phyloP scores from a whole-genome alignment of 2,329 filamentous ascomycete genomes.

The Mariannaea sp. region DNA sequence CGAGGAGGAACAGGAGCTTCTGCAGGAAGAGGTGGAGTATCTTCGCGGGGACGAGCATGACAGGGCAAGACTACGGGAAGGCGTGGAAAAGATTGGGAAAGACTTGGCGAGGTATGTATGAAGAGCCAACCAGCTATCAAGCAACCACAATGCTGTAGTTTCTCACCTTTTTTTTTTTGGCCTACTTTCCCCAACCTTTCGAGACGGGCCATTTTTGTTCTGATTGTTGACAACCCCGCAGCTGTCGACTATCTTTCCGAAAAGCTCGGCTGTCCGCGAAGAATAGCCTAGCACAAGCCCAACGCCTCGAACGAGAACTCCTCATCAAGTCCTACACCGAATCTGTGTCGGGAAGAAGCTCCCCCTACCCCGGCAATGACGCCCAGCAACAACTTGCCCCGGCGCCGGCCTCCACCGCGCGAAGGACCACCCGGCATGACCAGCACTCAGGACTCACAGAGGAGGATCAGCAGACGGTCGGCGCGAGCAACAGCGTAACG shows the following conservation, averaged over 20 bases:
- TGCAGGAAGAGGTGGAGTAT: constrained; percentile 79
- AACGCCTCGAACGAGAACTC: constrained; percentile 75
- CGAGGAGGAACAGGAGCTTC: constrained; percentile 81
- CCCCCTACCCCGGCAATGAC: constrained; percentile 36
- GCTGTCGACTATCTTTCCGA: constrained; percentile 71
- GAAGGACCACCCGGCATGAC: constrained; percentile 42
- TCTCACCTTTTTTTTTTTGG: no score
- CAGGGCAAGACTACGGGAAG: constrained; percentile 67
- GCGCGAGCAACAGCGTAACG: constrained; percentile 83
- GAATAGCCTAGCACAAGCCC: constrained; percentile 72
- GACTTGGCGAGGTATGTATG: constrained; percentile 71
- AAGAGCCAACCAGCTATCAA: no score
- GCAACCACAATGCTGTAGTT: no score
- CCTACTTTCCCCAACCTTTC: no score
- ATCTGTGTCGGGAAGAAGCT: constrained; percentile 43
- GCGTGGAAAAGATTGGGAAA: constrained; percentile 67
- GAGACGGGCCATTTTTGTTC: no score
- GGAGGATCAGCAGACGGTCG: constrained; percentile 73
- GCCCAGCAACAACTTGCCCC: constrained; percentile 34
- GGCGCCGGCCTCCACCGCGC: constrained; percentile 22
- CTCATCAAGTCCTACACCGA: constrained; percentile 69
- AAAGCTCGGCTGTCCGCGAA: constrained; percentile 82
- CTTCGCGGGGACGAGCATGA: constrained; percentile 61
- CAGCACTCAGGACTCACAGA: constrained; percentile 53
- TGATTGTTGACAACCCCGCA: no score